phyloP scores from a whole-genome alignment of 768 basidiomycete genomes.

The Kwoniella sp. region DNA sequence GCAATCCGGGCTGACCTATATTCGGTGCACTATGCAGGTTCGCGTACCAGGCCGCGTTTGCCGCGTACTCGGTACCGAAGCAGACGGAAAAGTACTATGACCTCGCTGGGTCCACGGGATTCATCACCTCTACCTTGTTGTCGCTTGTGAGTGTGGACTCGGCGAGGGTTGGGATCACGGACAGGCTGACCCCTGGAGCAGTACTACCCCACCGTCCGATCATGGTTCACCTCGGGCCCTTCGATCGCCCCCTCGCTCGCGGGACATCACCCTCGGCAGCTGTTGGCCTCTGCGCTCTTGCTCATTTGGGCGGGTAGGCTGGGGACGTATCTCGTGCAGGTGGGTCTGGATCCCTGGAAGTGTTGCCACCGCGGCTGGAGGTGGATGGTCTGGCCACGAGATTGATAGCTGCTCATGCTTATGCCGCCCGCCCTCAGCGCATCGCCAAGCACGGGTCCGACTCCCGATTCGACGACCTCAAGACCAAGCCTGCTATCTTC shows the following conservation, averaged over 20 bases:
- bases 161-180: background rate
- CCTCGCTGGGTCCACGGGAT: slow-evolving; percentile 63
- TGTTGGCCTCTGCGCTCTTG: slow-evolving; percentile 59
- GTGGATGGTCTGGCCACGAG: no score
- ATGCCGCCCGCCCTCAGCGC: no score
- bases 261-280: slow-evolving; percentile 52
- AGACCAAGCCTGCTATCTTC: slow-evolving; percentile 56
- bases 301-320: slow-evolving; percentile 63
- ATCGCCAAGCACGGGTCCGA: slow-evolving; percentile 61
- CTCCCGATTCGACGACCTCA: slow-evolving; percentile 63
- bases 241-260: slow-evolving; percentile 50
- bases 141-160: slow-evolving; percentile 51
- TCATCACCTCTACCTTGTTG: slow-evolving; percentile 60
- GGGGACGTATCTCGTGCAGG: slow-evolving; percentile 60
- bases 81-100: slow-evolving; percentile 65
- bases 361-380: no score
- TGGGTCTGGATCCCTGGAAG: no score
- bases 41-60: slow-evolving; percentile 51
- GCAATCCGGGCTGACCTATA: background rate
- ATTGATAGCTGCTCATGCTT: no score
- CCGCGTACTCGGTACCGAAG: slow-evolving; percentile 62
- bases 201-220: slow-evolving; percentile 61
- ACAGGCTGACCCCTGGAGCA: background rate
- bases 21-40: no score
- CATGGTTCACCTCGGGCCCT: slow-evolving; percentile 51